phyloP scores from a whole-genome alignment of 2,329 filamentous ascomycete genomes.

The Colletotrichum sp. region DNA sequence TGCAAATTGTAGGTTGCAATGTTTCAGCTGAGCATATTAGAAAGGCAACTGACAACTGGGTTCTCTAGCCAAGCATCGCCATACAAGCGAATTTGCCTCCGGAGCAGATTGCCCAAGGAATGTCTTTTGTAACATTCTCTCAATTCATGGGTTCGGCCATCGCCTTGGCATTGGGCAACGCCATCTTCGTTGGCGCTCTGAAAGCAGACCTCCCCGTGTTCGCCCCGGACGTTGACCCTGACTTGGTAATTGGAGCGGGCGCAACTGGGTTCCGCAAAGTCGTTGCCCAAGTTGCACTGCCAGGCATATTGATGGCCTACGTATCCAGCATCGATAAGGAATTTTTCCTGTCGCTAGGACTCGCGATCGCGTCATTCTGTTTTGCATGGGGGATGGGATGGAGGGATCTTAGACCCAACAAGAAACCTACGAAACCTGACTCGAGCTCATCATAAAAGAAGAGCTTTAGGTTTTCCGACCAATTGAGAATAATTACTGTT shows the following conservation, averaged over 20 bases:
- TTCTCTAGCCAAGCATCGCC: constrained; percentile 26
- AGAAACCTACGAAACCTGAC: constrained; percentile 9
- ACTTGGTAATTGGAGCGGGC: constrained; percentile 42
- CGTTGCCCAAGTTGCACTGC: constrained; percentile 33
- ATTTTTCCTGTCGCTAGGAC: constrained; percentile 33
- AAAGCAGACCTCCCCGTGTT: neutral
- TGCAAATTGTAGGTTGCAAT: constrained; percentile 31
- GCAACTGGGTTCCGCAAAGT: constrained; percentile 41
- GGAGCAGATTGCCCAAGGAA: constrained; percentile 26
- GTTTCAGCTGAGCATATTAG: constrained; percentile 27
- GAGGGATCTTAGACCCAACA: constrained; percentile 45
- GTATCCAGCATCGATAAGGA: constrained; percentile 33
- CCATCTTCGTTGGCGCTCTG: constrained; percentile 25
- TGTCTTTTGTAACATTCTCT: constrained; percentile 27
- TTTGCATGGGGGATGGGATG: constrained; percentile 50
- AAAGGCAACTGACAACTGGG: neutral
- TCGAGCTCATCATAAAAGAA: neutral
- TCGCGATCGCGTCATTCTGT: constrained; percentile 34
- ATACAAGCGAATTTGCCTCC: constrained; percentile 26
- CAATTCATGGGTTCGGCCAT: constrained; percentile 29
- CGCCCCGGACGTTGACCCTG: constrained; percentile 25
- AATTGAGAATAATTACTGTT: neutral
- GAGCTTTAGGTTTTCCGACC: neutral
- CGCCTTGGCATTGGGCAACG: constrained; percentile 26
- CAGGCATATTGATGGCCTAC: constrained; percentile 44